phyloP scores from a whole-genome alignment of 441 rosid species.

The Pelargonium myrrhifolium region DNA sequence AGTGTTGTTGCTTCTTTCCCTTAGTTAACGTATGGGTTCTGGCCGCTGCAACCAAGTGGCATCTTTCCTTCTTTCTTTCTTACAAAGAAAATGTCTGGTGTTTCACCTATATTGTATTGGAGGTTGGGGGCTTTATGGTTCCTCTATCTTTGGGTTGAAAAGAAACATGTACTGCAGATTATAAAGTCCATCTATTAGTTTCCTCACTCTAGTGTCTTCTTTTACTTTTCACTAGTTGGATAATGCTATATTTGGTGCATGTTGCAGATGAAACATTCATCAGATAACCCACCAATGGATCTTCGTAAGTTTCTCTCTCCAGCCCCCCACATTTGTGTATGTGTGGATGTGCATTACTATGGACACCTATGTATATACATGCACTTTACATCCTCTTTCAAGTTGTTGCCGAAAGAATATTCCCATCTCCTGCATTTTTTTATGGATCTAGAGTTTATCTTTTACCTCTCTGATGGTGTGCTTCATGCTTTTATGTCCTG shows the following conservation, averaged over 20 bases:
- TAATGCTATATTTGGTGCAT: not conserved
- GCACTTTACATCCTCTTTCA: conserved; percentile 1
- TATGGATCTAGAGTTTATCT: not conserved
- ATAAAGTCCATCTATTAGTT: not conserved
- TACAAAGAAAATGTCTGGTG: not conserved
- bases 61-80: not conserved
- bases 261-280: conserved; percentile 11
- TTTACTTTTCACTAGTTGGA: conserved; percentile 3
- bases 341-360: not conserved
- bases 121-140: conserved; percentile 1
- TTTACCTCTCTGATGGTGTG: not conserved
- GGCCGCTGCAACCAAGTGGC: not conserved
- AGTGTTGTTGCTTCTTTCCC: not conserved
- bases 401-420: not conserved
- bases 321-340: not conserved
- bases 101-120: not conserved
- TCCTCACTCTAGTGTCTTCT: not conserved
- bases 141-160: not conserved
- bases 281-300: conserved; percentile 11
- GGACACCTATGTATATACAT: not conserved
- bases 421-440: not conserved
- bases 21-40: not conserved
- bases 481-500: not conserved
- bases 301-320: conserved; percentile 5
- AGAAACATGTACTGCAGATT: not conserved